Evolutionary conservation across 352 stramenopile genomes (phyloP).

Genomic region (Phytophthora brassicae): DNA sequence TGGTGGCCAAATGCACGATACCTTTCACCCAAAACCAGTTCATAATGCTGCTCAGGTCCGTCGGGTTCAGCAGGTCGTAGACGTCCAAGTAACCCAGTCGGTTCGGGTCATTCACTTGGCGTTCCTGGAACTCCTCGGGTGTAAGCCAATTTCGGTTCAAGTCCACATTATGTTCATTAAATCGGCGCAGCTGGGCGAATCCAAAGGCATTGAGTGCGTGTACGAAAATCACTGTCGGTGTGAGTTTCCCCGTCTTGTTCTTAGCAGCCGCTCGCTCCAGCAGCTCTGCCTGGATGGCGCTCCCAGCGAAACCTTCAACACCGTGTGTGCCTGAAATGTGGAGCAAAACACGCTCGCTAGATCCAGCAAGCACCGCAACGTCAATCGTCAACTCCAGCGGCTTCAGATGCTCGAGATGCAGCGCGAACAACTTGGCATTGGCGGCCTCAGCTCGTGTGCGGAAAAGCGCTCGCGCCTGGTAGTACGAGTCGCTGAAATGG

Average conservation of each 20-base stretch:
- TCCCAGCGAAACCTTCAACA: conserved; percentile 84
- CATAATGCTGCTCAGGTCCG: conserved; percentile 18
- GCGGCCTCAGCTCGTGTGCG: conserved; percentile 38
- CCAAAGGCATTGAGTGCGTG: conserved; percentile 94
- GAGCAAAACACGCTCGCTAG: conserved; percentile 54
- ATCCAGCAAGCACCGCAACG: conserved; percentile 56
- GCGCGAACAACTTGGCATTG: conserved; percentile 42
- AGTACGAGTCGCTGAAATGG: conserved; percentile 66
- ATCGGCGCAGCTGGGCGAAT: conserved; percentile 85
- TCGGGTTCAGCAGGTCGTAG: conserved; percentile 70
- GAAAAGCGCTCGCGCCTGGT: conserved; percentile 65
- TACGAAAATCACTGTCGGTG: conserved; percentile 88
- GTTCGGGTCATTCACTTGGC: conserved; percentile 69
- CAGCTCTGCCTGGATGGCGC: conserved; percentile 69
- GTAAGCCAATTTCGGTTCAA: conserved; percentile 92
- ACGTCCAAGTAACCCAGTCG: conserved; percentile 77
- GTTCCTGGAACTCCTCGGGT: conserved; percentile 45
- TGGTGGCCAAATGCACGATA: conserved; percentile 32
- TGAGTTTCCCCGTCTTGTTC: conserved; percentile 3
- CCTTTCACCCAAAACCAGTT: conserved; percentile 60
- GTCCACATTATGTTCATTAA: conserved; percentile 95
- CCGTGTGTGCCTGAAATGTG: conserved; percentile 85
- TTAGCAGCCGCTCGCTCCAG: conserved; percentile 30
- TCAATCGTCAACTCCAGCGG: conserved; percentile 68
- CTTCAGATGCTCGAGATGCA: conserved; percentile 44